Evolutionary conservation across 805 yeast genomes (phyloP), one percentile per base, ranked within the genome.

Genomic region (Jamesozyma rosinii): DNA sequence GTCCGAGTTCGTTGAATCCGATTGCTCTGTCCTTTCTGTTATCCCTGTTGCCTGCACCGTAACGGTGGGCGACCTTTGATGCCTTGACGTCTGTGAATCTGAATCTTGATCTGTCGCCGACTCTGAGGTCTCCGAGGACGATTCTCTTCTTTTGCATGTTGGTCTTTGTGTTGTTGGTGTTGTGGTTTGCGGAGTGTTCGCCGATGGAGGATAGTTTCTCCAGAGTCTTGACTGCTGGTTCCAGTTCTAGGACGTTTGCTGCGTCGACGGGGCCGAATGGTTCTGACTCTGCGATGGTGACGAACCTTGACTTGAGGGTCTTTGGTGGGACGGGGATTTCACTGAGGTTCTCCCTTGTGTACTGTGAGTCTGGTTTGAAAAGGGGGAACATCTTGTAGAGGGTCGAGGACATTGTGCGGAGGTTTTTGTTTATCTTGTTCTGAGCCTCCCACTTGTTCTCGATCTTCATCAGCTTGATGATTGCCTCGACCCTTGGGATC

Each of bases 251-350:
- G 33, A 83, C 75, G 44, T 78, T 70, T 40, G 98, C 96, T 13
- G 98, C 97, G 59, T 92, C 97, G 5, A 88, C 74, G 4, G 97
- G 95, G 5, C 96, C 96, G 61, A 90, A 89, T 9, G 95, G 95
- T 67, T 88, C 95, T 22, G 88, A 80, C 66, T 90, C 98, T 9
- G 95, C 90, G 61, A 90, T 81, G 11, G 95, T 83, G 59, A 86
- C 66, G 69, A 89, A 89, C 50, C 90, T 72, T 50, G 94, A 86
- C 49, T 78, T 79, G 49, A 81, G 70, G 2, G 95, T 83, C 65
- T 82, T 85, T 50, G 78, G 75, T 27, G 95, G 95, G 41, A 84
- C 79, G 29, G 96, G 96, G 69, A 89, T 85, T 70, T 90, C 96
- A n/a, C 95, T 83, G 58, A 88, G 70, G 59, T 87, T 84, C 58